Conservation (phyloP, 805 yeast genomes). For the Grigorovia yakushimaensis region DNA sequence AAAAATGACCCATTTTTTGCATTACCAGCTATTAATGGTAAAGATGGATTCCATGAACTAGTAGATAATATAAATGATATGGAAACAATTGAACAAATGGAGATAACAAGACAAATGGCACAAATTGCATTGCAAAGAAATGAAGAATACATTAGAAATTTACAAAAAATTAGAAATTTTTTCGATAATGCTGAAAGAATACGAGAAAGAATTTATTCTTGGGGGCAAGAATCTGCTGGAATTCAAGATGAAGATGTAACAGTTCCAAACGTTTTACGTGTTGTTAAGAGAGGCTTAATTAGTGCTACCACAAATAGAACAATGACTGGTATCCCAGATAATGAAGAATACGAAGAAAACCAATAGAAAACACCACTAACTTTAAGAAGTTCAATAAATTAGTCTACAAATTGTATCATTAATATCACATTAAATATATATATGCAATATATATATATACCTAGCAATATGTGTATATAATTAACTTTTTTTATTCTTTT, state of each 20-base stretch:
- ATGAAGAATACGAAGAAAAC: slow-evolving; percentile 4
- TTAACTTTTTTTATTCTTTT: neutral
- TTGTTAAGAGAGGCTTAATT: slow-evolving; percentile 29
- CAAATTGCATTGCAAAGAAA: slow-evolving; percentile 75
- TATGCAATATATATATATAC: neutral
- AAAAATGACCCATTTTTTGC: slow-evolving; percentile 53
- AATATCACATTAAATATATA: neutral
- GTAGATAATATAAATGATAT: slow-evolving; percentile 2
- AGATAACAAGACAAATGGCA: slow-evolving; percentile 59
- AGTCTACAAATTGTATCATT: neutral
- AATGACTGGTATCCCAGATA: slow-evolving; percentile 10
- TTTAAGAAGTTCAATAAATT: too few species aligned
- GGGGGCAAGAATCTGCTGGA: slow-evolving; percentile 83
- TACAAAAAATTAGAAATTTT: slow-evolving; percentile 64
- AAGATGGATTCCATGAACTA: slow-evolving; percentile 8
- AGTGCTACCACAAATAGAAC: slow-evolving; percentile 29
- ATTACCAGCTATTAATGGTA: slow-evolving; percentile 34
- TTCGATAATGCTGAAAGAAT: slow-evolving; percentile 69
- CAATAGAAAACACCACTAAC: neutral
- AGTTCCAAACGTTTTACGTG: slow-evolving; percentile 28
- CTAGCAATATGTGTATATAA: neutral
- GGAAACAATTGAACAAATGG: slow-evolving; percentile 42
- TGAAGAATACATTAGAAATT: slow-evolving; percentile 76
- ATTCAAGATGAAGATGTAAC: slow-evolving; percentile 40
- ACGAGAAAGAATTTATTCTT: slow-evolving; percentile 56